Base-by-base conservation (phyloP, 2,329 filamentous ascomycete genomes). In the Penicillium fuscoglaucum region DNA sequence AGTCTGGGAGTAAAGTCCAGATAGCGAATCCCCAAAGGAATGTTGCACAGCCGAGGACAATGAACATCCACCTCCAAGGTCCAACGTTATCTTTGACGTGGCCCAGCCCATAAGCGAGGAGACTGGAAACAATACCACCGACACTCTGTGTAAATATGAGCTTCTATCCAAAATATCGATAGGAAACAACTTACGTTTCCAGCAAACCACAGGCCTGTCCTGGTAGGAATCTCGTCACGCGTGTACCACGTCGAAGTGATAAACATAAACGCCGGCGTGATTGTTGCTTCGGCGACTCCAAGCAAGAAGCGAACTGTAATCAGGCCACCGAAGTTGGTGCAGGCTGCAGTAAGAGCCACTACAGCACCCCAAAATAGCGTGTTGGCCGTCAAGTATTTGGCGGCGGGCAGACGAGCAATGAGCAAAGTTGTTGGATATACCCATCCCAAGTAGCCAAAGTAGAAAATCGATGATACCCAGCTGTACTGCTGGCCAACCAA, bases 221-320 rank as follows among this genome's bases (percentile, higher is more conserved):
- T 75, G 4, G 73, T 73, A 1, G 83, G 83, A 61, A 84, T 82
- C 67, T 84, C 83, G 53, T 83, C 80, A 35, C 83, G 80, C 0
- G 81, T 83, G 62, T 84, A 85, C 81, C 81, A 84, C 5, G 80
- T 83, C 0, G 78, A 79, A 0, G 82, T 84, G 54, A 85, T 76
- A 63, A 83, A 81, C 74, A 85, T 82, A 63, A 85, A 82, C 0
- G 78, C 79, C 0, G 84, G 84, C 0, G 79, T 80, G 49, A 84
- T 79, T 5, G 79, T 80, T 1, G 83, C 82, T 66, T 86, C 84
- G 0, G 80, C 80, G 13, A 81, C 76, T 6, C 84, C 84, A 0
- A 85, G 75, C 2, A 86, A 69, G 64, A 86, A 81, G 0, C 84
- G 79, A 10, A 80, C 73, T 0, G 76, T 71, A n/a, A 84, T 68